phyloP scores from a whole-genome alignment of 768 basidiomycete genomes.

The Suillus brevipes region DNA sequence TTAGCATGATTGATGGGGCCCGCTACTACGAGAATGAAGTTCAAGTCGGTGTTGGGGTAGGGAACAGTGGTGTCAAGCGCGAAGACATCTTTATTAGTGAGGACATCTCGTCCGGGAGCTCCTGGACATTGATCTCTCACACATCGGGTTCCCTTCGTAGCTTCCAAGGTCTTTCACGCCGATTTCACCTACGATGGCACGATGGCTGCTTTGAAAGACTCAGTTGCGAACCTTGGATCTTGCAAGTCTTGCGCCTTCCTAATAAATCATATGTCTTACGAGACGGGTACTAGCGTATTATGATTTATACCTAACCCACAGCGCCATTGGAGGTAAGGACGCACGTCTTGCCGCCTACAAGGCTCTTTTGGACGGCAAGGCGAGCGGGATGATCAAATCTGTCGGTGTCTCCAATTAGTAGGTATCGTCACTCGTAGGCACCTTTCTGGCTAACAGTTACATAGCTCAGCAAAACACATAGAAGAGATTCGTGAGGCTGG shows the following conservation, averaged over 20 bases:
- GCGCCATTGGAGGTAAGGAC: conserved; percentile 55
- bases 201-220: conserved; percentile 53
- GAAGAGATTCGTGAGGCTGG: conserved; percentile 66
- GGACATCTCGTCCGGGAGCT: background rate
- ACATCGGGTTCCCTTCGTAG: background rate
- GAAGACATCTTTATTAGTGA: conserved; percentile 63
- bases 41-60: conserved; percentile 52
- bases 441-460: background rate
- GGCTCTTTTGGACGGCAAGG: conserved; percentile 58
- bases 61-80: conserved; percentile 49
- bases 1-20: conserved; percentile 54
- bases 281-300: conserved; percentile 44
- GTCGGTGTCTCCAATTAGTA: conserved; percentile 81
- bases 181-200: conserved; percentile 46
- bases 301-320: conserved; percentile 74
- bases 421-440: conserved; percentile 18
- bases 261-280: background rate
- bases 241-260: conserved; percentile 36
- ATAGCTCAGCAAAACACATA: conserved; percentile 61
- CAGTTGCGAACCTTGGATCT: conserved; percentile 50
- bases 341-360: conserved; percentile 63
- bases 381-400: conserved; percentile 56
- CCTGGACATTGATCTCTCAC: background rate
- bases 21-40: conserved; percentile 61
- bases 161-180: conserved; percentile 10